Conservation (phyloP, 2,329 filamentous ascomycete genomes). For the Fusarium transvaalense region DNA sequence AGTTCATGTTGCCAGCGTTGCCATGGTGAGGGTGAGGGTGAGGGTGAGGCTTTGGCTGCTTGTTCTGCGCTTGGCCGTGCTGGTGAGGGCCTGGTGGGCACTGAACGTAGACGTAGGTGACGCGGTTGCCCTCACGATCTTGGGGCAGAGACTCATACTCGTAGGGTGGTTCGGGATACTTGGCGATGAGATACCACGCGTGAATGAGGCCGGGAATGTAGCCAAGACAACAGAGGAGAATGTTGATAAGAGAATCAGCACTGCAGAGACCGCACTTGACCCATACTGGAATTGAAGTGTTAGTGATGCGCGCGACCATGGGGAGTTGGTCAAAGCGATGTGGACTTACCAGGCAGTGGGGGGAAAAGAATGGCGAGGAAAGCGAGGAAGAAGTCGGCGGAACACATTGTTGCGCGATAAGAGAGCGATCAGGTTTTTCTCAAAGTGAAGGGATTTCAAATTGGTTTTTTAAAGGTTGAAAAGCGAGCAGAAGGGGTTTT, state of each 20-base stretch:
- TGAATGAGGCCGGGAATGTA: constrained; percentile 90
- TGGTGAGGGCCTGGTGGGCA: constrained; percentile 56
- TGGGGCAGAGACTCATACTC: constrained; percentile 76
- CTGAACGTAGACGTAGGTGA: constrained; percentile 84
- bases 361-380: constrained; percentile 74
- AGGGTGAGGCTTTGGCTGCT: constrained; percentile 48
- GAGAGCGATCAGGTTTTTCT: background rate
- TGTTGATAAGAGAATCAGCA: constrained; percentile 93
- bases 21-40: constrained; percentile 51
- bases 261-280: constrained; percentile 95
- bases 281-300: constrained; percentile 75
- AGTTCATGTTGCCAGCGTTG: constrained; percentile 55
- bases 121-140: constrained; percentile 67
- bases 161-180: constrained; percentile 81
- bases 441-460: background rate
- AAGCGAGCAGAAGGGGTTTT: constrained; percentile 19
- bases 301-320: constrained; percentile 20
- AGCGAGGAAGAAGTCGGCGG: constrained; percentile 72
- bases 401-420: constrained; percentile 62
- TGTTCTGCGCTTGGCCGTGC: constrained; percentile 38
- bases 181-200: constrained; percentile 97
- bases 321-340: constrained; percentile 12
- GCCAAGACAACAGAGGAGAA: constrained; percentile 85
- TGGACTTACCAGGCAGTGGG: constrained; percentile 70
- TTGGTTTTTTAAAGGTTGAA: background rate